Base-by-base conservation (phyloP, 116 monocot genomes). In the Thalassia testudinum region DNA sequence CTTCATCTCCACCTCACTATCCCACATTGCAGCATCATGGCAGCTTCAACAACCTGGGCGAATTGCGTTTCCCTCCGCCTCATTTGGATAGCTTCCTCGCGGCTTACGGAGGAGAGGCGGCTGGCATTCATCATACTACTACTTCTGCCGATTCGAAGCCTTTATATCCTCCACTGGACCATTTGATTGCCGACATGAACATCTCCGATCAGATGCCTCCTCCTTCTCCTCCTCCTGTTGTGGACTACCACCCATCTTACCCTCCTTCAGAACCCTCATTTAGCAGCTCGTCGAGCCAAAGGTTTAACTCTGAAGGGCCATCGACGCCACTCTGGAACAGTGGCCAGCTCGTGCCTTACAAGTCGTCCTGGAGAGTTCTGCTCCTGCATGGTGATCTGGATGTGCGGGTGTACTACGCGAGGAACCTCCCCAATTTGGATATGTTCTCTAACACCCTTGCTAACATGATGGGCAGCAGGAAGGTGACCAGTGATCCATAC, bases 401-500 rank as follows among this genome's bases (percentile, higher is more conserved):
- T 12, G 65, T 95, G 23, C 73, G 73, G 72, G 71, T 95, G 16
- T 22, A 48, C 20, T 70, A 74, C 13, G 95, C 81, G 24, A 67
- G 55, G 53, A 78, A 77, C 62, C 71, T 95, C 24, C 95, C 95
- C 14, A 95, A 95, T 67, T 65, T 79, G 73, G 95, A 95, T 54
- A 64, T 69, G 78, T 95, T 95, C 73, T 83, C 82, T 27, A 81
- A 75, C 55, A 83, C 80, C 14, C 12, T 93, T 0, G 70, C 69
- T 0, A 83, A 86, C 45, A 63, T 92, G 50, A 19, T 83, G 37
- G 67, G 62, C 23, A 45, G 66, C 49, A 24, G 60, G 19, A 69
- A 71, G 8, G 77, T 86, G 38, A 92, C 92, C 59, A 93, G 92
- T 52, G 92, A 93, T 23, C 80, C 92, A 7, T 93, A 93, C 37